phyloP scores from a whole-genome alignment of 169 alveolate species.

The Plasmodium ovale region DNA sequence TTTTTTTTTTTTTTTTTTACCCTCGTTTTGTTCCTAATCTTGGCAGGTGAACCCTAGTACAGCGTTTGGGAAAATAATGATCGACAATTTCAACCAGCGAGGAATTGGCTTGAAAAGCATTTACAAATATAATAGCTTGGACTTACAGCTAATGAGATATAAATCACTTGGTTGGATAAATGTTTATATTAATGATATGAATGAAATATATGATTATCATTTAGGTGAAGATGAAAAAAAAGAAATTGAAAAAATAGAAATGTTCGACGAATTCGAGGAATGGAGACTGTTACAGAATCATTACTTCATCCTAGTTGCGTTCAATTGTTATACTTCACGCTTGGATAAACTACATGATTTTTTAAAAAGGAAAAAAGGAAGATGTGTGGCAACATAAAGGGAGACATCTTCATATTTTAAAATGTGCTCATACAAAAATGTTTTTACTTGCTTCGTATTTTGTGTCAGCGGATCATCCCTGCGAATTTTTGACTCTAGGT shows the following conservation, averaged over 20 bases:
- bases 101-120: slow-evolving; percentile 62
- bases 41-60: slow-evolving; percentile 67
- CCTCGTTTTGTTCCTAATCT: neutral
- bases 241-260: slow-evolving; percentile 78
- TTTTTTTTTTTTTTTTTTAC: neutral
- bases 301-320: slow-evolving; percentile 73
- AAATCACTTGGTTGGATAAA: slow-evolving; percentile 77
- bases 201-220: slow-evolving; percentile 78
- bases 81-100: slow-evolving; percentile 63
- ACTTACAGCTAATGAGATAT: slow-evolving; percentile 33
- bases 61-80: slow-evolving; percentile 75
- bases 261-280: slow-evolving; percentile 85
- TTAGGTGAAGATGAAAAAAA: slow-evolving; percentile 66
- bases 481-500: neutral
- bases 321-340: slow-evolving; percentile 25
- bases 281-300: slow-evolving; percentile 82
- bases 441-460: no score
- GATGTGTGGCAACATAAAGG: neutral
- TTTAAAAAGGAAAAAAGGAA: slow-evolving; percentile 21
- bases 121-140: slow-evolving; percentile 51
- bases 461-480: no score
- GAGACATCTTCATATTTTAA: neutral
- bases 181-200: slow-evolving; percentile 78
- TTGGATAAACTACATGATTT: slow-evolving; percentile 21
- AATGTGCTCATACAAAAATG: no score